Conservation (phyloP, 805 yeast species). For the Jamesozyma lodderae region DNA sequence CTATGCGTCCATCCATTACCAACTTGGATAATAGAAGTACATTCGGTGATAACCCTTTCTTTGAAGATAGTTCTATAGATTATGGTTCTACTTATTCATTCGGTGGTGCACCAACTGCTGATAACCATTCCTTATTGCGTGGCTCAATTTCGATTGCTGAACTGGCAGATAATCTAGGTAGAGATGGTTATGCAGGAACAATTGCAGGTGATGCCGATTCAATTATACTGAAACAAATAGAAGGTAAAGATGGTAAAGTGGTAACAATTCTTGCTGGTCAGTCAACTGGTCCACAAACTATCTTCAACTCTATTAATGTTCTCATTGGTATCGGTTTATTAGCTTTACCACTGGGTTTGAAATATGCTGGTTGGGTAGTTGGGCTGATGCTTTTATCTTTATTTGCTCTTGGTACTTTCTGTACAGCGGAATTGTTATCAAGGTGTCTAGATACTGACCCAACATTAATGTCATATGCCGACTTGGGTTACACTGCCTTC, state of each 20-base stretch:
- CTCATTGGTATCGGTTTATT: conserved; percentile 69
- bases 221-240: conserved; percentile 51
- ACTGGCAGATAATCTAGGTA: conserved; percentile 30
- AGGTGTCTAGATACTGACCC: conserved; percentile 72
- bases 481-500: conserved; percentile 77
- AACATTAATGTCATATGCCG: conserved; percentile 79
- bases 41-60: conserved; percentile 3
- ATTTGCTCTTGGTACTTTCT: conserved; percentile 61
- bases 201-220: conserved; percentile 41
- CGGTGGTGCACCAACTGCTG: not conserved
- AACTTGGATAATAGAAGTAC: conserved; percentile 12
- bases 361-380: conserved; percentile 58
- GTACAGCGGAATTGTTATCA: conserved; percentile 69
- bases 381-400: conserved; percentile 51
- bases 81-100: conserved; percentile 29
- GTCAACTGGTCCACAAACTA: conserved; percentile 70
- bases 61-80: conserved; percentile 29
- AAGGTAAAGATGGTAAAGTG: conserved; percentile 59
- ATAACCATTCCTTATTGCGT: conserved; percentile 21
- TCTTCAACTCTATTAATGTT: conserved; percentile 70
- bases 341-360: conserved; percentile 62
- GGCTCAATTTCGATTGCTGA: conserved; percentile 40
- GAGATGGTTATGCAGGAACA: conserved; percentile 25
- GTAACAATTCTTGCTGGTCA: conserved; percentile 71
- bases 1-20: conserved; percentile 19